Evolutionary conservation across 768 basidiomycete species (phyloP).

Genomic region (Solioccasus polychromus): DNA sequence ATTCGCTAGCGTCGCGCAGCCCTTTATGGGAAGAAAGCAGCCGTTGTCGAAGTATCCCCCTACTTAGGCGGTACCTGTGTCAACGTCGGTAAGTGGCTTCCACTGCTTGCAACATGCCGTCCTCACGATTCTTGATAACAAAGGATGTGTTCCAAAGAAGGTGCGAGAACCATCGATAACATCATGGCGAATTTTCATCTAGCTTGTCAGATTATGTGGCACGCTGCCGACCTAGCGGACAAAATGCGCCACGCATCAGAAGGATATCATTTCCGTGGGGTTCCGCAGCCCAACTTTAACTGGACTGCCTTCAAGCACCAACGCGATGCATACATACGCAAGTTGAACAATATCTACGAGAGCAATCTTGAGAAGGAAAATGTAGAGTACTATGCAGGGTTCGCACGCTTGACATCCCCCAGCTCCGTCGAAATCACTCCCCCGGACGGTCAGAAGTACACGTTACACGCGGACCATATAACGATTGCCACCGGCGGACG

Average conservation of each 20-base stretch:
- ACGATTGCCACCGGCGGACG: slow-evolving; percentile 84
- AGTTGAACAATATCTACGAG: slow-evolving; percentile 89
- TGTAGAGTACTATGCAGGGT: slow-evolving; percentile 84
- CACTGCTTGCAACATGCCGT: neutral
- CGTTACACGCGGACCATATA: slow-evolving; percentile 72
- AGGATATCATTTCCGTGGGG: slow-evolving; percentile 70
- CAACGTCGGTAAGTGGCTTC: slow-evolving; percentile 75
- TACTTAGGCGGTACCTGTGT: slow-evolving; percentile 94
- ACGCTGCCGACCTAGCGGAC: slow-evolving; percentile 87
- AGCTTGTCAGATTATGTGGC: slow-evolving; percentile 87
- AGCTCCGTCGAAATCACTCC: slow-evolving; percentile 71
- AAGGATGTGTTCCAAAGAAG: slow-evolving; percentile 98
- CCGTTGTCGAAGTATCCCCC: slow-evolving; percentile 75
- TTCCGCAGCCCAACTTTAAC: slow-evolving; percentile 64
- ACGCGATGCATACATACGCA: slow-evolving; percentile 92
- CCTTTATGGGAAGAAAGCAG: slow-evolving; percentile 89
- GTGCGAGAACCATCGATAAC: slow-evolving; percentile 32
- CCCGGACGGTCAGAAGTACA: slow-evolving; percentile 67
- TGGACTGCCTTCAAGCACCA: slow-evolving; percentile 92
- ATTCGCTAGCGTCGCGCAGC: slow-evolving; percentile 80
- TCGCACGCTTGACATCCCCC: slow-evolving; percentile 66
- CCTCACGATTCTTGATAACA: slow-evolving; percentile 7
- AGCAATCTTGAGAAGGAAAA: slow-evolving; percentile 82
- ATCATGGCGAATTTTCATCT: neutral
- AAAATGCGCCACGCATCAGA: slow-evolving; percentile 70